Conservation (phyloP, 495 filamentous ascomycete species). For the Penicillium pancosmium region DNA sequence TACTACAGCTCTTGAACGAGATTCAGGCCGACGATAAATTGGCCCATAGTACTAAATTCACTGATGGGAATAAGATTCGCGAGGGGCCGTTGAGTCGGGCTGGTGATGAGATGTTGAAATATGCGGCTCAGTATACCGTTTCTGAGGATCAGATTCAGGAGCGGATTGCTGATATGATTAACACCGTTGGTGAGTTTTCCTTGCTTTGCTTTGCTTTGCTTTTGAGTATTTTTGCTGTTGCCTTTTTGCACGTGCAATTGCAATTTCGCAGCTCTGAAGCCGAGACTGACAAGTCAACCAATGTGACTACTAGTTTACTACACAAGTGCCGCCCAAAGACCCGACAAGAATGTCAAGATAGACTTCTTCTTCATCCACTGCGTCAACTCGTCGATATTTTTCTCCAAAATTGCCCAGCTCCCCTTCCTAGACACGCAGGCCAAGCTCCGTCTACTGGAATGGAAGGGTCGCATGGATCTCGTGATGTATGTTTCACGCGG, state of each 20-base stretch:
- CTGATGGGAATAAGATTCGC: constrained; percentile 63
- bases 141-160: constrained; percentile 63
- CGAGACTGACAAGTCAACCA: background rate
- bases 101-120: constrained; percentile 60
- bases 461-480: constrained; percentile 73
- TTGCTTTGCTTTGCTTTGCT: too few relatives aligned
- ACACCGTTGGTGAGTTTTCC: constrained; percentile 52
- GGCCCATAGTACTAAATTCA: constrained; percentile 45
- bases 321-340: constrained; percentile 61
- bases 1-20: constrained; percentile 62
- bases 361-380: constrained; percentile 85
- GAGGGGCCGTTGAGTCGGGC: constrained; percentile 68
- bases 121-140: constrained; percentile 63
- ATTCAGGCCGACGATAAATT: constrained; percentile 59
- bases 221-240: too few relatives aligned
- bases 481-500: constrained; percentile 65
- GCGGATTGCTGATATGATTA: constrained; percentile 76
- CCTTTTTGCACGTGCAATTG: too few relatives aligned
- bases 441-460: constrained; percentile 71
- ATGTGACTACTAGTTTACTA: constrained; percentile 52
- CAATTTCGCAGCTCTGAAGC: too few relatives aligned
- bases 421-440: constrained; percentile 33
- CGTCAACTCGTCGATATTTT: constrained; percentile 66
- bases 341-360: constrained; percentile 64
- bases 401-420: constrained; percentile 51